Base-by-base conservation (phyloP, 345 rosid species). In the Clarkia xantiana region DNA sequence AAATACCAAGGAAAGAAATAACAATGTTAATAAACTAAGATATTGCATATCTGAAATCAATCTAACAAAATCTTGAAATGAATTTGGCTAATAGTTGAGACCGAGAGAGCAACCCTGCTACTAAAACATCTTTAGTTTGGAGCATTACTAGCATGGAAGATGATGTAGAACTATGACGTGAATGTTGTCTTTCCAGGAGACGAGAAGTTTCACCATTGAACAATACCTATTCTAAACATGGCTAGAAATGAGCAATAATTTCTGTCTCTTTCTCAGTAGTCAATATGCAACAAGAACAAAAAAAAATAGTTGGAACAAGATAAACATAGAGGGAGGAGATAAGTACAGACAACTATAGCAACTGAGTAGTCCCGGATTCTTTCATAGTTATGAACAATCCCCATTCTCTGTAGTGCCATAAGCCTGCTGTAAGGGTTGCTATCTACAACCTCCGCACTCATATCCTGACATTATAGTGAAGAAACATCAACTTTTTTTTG, bases 381-480 rank as follows among this genome's bases (percentile, higher is more conserved):
- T 69, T 91, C 96, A 57, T 86, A 86, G 63, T 83, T 79, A 49
- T 84, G 62, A 65, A 91, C 98, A 54, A 86, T 86, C 25, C 96
- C 98, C 96, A 91, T 91, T 57, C 93, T 73, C 63, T 91, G 98
- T 62, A 91, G 98, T 14, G 98, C 98, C 98, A 91, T 91, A 18
- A 86, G 94, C 75, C 98, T 76, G 62, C 98, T 86, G 56, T 90
- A 90, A 47, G 98, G 98, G 69, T 90, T 90, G 67, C 86, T 83
- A 64, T 90, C 96, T 39, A 90, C 89, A 63, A 90, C 97, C 73
- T 83, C 93, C 3, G 94, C 81, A 69, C 97, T 90, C 81, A 83
- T 67, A 63, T 86, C 97, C 97, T 90, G 79, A 52, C 64, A 70
- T 47, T 59, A 12, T 11, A 2, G 25, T 46, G 45, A 52, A 13